phyloP scores from a whole-genome alignment of 305 asterid species.

The Rubia tinctorum region DNA sequence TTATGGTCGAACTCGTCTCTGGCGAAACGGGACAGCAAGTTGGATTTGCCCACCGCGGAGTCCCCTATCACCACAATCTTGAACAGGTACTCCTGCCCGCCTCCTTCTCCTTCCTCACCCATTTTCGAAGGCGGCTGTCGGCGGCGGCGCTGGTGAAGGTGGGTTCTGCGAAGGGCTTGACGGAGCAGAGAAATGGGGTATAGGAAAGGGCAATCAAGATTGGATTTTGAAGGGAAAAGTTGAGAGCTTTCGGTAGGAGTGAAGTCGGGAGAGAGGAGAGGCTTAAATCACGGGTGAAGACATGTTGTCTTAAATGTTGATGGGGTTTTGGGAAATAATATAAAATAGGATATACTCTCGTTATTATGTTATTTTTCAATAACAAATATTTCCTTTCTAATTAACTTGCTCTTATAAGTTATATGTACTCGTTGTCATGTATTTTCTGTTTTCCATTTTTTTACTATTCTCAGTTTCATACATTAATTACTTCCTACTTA shows the following conservation, averaged over 20 bases:
- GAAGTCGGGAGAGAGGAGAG: constrained; percentile 21
- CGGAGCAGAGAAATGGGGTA: constrained; percentile 3
- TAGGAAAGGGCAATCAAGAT: neutral
- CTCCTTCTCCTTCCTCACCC: constrained; percentile 31
- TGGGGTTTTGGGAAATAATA: neutral
- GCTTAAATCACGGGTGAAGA: constrained; percentile 26
- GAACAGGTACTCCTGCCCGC: constrained; percentile 62
- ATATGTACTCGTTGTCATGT: no score
- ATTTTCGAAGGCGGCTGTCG: no score
- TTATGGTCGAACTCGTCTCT: constrained; percentile 76
- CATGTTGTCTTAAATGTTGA: neutral
- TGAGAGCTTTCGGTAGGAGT: constrained; percentile 18
- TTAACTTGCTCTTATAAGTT: no score
- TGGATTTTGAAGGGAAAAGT: neutral
- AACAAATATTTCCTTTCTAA: neutral
- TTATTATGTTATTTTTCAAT: neutral
- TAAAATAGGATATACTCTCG: neutral
- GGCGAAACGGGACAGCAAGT: constrained; percentile 63
- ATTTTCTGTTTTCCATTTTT: no score
- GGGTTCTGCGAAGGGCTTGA: neutral
- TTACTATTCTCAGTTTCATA: no score
- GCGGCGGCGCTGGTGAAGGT: neutral
- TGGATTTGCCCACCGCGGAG: constrained; percentile 75
- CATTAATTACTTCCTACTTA: no score
- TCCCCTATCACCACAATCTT: constrained; percentile 74